Percentiles rank a stretch among this genome's conserved stretches.
Evolutionary conservation across 2,329 filamentous ascomycete species (phyloP).

Genomic region (Penicillium sp.): DNA sequence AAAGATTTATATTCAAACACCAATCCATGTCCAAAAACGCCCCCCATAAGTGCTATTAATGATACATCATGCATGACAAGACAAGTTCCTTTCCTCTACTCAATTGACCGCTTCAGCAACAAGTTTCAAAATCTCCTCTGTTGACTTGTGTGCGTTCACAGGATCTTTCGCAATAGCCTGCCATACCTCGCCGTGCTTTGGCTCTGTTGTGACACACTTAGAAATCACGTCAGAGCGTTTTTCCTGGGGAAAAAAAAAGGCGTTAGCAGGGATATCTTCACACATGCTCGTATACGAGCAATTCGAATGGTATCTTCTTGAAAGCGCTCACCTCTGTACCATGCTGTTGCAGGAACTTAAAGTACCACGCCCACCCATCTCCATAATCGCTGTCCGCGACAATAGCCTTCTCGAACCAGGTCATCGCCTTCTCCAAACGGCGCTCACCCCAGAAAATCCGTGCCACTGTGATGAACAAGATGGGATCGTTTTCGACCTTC

Average conservation of each 20-base stretch:
- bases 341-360: constrained; percentile 88
- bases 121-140: constrained; percentile 80
- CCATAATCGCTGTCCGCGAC: constrained; percentile 83
- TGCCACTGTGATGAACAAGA: constrained; percentile 87
- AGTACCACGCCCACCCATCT: constrained; percentile 98
- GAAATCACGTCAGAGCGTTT: constrained; percentile 82
- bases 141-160: constrained; percentile 71
- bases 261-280: constrained; percentile 8
- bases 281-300: too few relatives aligned
- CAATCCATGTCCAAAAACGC: constrained; percentile 1
- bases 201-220: constrained; percentile 82
- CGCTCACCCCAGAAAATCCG: constrained; percentile 96
- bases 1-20: constrained; percentile 2
- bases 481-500: constrained; percentile 89
- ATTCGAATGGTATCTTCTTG: constrained; percentile 5
- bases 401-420: constrained; percentile 96
- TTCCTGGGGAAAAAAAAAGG: constrained; percentile 56
- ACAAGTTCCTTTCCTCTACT: not conserved
- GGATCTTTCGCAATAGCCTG: constrained; percentile 84
- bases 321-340: constrained; percentile 68
- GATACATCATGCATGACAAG: constrained; percentile 19
- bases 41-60: constrained; percentile 9
- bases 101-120: constrained; percentile 59
- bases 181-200: constrained; percentile 91
- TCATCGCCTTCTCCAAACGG: constrained; percentile 88